Evolutionary conservation across 2,329 filamentous ascomycete species (phyloP).

Genomic region (Diaporthe sp.): DNA sequence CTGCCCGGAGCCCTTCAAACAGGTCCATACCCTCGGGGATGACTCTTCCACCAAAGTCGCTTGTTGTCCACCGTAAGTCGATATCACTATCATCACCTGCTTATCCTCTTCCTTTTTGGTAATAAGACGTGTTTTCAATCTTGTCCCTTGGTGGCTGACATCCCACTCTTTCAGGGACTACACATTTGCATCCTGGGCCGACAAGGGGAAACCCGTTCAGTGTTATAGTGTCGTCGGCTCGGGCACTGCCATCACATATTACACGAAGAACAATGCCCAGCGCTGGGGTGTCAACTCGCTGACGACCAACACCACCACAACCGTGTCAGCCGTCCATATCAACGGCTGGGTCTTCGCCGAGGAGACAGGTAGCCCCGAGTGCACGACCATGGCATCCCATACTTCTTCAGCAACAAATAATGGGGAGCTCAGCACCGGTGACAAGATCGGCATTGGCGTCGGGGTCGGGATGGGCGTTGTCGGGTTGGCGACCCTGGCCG

Average conservation of each 20-base stretch:
- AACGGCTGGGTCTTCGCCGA: constrained; percentile 21
- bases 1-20: not conserved
- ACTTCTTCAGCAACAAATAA: not conserved
- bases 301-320: not conserved
- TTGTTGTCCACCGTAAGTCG: constrained; percentile 9
- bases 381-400: not conserved
- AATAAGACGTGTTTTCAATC: not conserved
- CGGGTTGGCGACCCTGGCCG: not conserved
- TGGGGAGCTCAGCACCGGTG: not conserved
- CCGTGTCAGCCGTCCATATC: not conserved
- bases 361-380: not conserved
- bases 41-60: not conserved
- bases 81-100: not conserved
- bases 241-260: not conserved
- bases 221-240: not conserved
- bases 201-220: accelerated
- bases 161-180: not conserved
- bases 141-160: not conserved
- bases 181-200: not conserved
- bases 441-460: not conserved
- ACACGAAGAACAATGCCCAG: not conserved
- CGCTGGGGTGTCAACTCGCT: not conserved
- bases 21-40: not conserved
- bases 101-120: not conserved
- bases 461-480: not conserved